Conservation (phyloP, 495 filamentous ascomycete species). For the Achaetomiella virescens region DNA sequence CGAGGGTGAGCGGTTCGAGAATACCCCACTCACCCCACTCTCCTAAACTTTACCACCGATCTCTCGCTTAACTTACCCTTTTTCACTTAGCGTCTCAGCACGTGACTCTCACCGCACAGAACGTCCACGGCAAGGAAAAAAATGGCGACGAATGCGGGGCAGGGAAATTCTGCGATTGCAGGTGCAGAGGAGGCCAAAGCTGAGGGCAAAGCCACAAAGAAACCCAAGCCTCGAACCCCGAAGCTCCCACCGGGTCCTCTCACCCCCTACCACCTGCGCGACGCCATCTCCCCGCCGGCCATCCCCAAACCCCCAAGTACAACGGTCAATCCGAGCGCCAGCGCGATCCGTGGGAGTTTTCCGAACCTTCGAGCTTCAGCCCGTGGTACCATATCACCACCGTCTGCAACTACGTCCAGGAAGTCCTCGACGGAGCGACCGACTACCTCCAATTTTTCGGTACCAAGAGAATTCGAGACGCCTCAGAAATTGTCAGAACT, state of each 20-base stretch:
- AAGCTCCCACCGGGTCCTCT: constrained; percentile 14
- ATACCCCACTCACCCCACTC: constrained; percentile 8
- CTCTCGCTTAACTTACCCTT: constrained; percentile 10
- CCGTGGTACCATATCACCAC: not conserved
- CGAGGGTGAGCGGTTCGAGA: not conserved
- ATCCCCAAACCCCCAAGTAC: constrained; percentile 4
- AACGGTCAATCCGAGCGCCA: not conserved
- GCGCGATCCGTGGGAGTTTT: too few species aligned
- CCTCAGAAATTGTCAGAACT: not conserved
- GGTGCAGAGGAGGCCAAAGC: constrained; percentile 12
- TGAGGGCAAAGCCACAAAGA: constrained; percentile 19
- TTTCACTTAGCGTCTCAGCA: constrained; percentile 11
- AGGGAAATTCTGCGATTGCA: constrained; percentile 21
- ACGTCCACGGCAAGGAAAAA: constrained; percentile 18
- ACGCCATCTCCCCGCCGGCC: constrained; percentile 18
- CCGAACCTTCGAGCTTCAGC: not conserved
- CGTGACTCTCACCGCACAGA: constrained; percentile 26
- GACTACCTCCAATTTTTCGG: constrained; percentile 6
- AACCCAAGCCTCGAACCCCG: constrained; percentile 16
- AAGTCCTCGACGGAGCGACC: constrained; percentile 7
- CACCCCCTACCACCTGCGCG: constrained; percentile 16
- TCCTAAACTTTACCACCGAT: not conserved
- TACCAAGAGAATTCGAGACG: not conserved
- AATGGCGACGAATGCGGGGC: constrained; percentile 30
- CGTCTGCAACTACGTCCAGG: not conserved